A percentile compares a stretch with the other conserved stretches of the same genome.
These are phyloP conservation scores for Fusarium begoniae DNA, from an alignment of 2,329 filamentous ascomycete species.

Conservation along the genomic window DNA sequence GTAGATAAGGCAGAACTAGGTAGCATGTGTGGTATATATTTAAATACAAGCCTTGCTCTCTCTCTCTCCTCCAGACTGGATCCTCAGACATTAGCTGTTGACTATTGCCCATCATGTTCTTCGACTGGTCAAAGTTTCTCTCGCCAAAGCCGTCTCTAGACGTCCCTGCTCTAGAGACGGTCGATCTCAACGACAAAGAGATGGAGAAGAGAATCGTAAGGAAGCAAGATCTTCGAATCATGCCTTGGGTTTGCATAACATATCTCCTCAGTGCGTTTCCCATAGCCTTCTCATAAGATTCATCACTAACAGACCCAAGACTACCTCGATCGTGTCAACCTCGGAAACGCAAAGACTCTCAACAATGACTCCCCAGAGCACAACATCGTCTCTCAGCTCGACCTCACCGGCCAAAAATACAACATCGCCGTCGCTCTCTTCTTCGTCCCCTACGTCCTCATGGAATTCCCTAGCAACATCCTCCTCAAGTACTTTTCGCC, in stretches of 20 bases:
- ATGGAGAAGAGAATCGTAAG: slow-evolving; percentile 48
- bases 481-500: slow-evolving; percentile 49
- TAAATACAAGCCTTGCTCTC: neutral
- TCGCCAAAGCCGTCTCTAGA: slow-evolving; percentile 45
- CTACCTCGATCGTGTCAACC: slow-evolving; percentile 46
- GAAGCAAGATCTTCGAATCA: slow-evolving; percentile 46
- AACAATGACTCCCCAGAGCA: slow-evolving; percentile 48
- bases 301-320: slow-evolving; percentile 1
- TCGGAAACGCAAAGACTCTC: slow-evolving; percentile 47
- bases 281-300: neutral
- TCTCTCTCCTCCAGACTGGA: neutral
- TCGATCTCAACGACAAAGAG: slow-evolving; percentile 47
- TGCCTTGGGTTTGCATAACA: slow-evolving; percentile 47
- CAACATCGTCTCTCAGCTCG: slow-evolving; percentile 45
- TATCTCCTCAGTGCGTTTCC: slow-evolving; percentile 43
- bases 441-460: slow-evolving; percentile 45
- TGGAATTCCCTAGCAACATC: slow-evolving; percentile 48
- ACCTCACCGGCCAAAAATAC: slow-evolving; percentile 45
- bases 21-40: neutral
- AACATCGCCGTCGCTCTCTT: slow-evolving; percentile 46
- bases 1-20: neutral
- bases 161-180: slow-evolving; percentile 47
- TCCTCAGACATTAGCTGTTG: neutral
- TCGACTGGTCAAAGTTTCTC: slow-evolving; percentile 33
- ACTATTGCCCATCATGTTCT: slow-evolving; percentile 17